Evolutionary conservation across 2,329 filamentous ascomycete genomes (phyloP), one percentile per base, ranked within the genome.

Genomic region (Colletotrichum acutatum): DNA sequence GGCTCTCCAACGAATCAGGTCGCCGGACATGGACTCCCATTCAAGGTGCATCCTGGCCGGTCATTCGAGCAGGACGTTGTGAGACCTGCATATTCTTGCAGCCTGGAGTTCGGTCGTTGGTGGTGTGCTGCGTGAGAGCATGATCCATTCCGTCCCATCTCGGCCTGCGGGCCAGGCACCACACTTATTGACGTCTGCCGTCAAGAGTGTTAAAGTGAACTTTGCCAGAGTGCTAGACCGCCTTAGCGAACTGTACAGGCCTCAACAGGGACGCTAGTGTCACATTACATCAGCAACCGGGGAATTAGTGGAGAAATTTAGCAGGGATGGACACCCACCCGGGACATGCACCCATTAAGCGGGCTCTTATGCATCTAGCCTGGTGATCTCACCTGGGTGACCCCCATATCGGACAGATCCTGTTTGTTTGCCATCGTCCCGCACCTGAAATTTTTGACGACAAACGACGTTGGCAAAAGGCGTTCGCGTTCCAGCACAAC

Each of bases 291-390:
- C 70, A 72, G 70, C 70, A 70, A 22, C 60, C 24, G 66, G 66
- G 30, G 26, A 53, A 22, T 32, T 30, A 46, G 32, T 57, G 57
- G 63, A 11, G 26, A 60, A 22, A 22, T 7, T 14, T 14, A 19
- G 53, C 69, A 69, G 66, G 69, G 69, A 59, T 62, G 42, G 66
- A n/a, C 69, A 68, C 53, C 65, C 69, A 63, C 69, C 42, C 59
- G 69, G 69, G 54, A 70, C 53, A 57, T 70, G 46, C 66, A 70
- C 54, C 32, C 66, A 70, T 66, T 74, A 72, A 71, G 62, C 68
- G 68, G 67, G 68, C 62, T 74, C 56, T 72, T 74, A 74, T 74
- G 71, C 71, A 74, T 67, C 68, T 72, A 74, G 56, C 68, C 71
- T 71, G 71, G 66, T 73, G 67, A 71, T 71, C 46, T 71, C 32